Percentiles rank a stretch among this genome's conserved stretches.
phyloP scores from a whole-genome alignment of 2,329 filamentous ascomycete genomes.

The Reticulascus tulasneorum region DNA sequence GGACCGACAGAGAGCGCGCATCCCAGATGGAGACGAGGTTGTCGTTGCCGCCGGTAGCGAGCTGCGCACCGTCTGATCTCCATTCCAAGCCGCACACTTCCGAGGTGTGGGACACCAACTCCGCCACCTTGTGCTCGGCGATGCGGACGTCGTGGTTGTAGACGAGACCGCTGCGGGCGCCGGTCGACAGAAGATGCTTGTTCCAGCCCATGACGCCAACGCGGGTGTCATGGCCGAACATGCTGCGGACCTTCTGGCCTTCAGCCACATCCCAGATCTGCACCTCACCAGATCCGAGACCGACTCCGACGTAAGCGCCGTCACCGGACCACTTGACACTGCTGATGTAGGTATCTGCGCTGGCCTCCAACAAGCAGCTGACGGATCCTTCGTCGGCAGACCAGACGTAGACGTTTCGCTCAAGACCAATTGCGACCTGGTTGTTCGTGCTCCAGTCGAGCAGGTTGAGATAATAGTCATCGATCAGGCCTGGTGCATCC shows the following conservation, averaged over 20 bases:
- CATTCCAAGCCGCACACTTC: conserved; percentile 98
- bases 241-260: conserved; percentile 91
- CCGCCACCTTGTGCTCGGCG: conserved; percentile 95
- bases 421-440: conserved; percentile 95
- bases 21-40: conserved; percentile 99
- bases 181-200: conserved; percentile 95
- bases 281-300: conserved; percentile 90
- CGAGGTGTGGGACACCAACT: conserved; percentile 94
- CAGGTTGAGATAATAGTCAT: conserved; percentile 98
- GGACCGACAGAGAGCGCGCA: conserved; percentile 83
- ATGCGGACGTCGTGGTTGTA: conserved; percentile 99
- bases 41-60: conserved; percentile 96
- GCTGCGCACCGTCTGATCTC: conserved; percentile 92
- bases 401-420: conserved; percentile 98
- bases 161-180: conserved; percentile 88
- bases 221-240: conserved; percentile 95
- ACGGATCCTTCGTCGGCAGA: conserved; percentile 91
- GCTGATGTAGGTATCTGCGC: conserved; percentile 89
- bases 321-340: conserved; percentile 99
- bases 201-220: conserved; percentile 99
- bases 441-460: conserved; percentile 98
- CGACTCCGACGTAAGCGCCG: conserved; percentile 92
- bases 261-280: conserved; percentile 99
- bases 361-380: conserved; percentile 81
- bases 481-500: conserved; percentile 90